Base-by-base conservation (phyloP, 2,329 filamentous ascomycete genomes). In the Pseudopyrenochaeta lycopersici region DNA sequence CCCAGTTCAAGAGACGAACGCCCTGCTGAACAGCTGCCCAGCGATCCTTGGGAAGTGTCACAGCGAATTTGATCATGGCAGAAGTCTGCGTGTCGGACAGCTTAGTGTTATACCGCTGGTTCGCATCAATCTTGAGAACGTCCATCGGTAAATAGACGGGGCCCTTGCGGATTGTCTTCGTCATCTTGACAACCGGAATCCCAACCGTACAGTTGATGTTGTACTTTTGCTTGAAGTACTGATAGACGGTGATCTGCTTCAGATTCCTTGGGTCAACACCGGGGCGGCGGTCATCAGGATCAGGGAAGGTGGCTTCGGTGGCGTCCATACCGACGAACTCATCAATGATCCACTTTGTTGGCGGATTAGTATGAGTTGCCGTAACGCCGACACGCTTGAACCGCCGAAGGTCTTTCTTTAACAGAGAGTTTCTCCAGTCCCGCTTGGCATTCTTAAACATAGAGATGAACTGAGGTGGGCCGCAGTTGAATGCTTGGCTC, bases 11-110 rank as follows among this genome's bases (percentile, higher is more conserved):
- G 60, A 89, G 84, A 0, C 78, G 70, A 7, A 97, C 84, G 14
- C 90, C 90, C 3, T 84, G 73, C 43, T 87, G 78, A 63, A 98
- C 92, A 17, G 90, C 85, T 0, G 72, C 64, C 61, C 86, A 84
- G n/a, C 95, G 90, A 27, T 87, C 73, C 0, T 74, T 72, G 0
- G 95, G 95, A 1, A 88, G 84, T 5, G 90, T 91, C 4, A 97
- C 94, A 0, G 94, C 93, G 66, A 94, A 92, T 74, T 90, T 94
- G 79, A 99, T 97, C 95, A 99, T 99, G 4, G 84, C 78, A 0
- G 88, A 80, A 0, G 94, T 97, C 77, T 96, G 82, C 0, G 70
- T 67, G 49, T 87, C 84, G 45, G 81, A 82, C 41, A 88, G 71
- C 74, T 88, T 88, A 70, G 76, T 82, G 2, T 77, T 78, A 64